Evolutionary conservation across 441 rosid genomes (phyloP), one percentile per base, ranked within the genome.

Genomic region (Isatis lusitanica): DNA sequence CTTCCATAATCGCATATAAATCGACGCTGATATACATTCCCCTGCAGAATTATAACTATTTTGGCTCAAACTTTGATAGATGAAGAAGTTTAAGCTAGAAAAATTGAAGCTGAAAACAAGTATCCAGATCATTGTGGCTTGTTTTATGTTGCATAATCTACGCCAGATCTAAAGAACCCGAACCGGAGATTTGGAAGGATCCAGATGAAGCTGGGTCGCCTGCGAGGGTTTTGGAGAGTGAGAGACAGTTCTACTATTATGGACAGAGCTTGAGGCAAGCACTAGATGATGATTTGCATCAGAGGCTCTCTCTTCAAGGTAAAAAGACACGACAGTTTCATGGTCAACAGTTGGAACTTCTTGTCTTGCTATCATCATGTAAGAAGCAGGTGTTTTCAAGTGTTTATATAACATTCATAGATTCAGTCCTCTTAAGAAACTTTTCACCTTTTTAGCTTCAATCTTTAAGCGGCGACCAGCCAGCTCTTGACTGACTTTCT

Each of bases 121-220:
- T 21, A 21, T 21, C 24, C 98, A 94, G 85, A 92, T 97, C 1
- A 88, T 94, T 63, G 98, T 94, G 52, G 98, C 97, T 21, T 94
- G 98, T 47, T 92, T 97, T 63, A 97, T 94, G 66, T 80, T 94
- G 90, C 98, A 94, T 79, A 94, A 94, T 60, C 61, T 94, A 74
- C 92, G 98, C 70, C 97, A 94, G 83, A 85, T 92, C 94, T 0
- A 84, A 97, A 81, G 98, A 94, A 78, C 98, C 98, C 0, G 98
- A 94, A 78, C 98, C 98, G 0, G 95, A 86, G 83, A 63, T 79
- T n/a, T 86, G 88, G 86, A 90, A 86, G 70, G 97, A 94, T 71
- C 95, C 94, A 0, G 97, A 90, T 52, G 98, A 94, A 82, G 79
- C 63, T 70, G 98, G 95, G 17, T 33, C 68, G 46, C 84, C 87